Percentiles rank a stretch among this genome's conserved stretches.
Evolutionary conservation across 768 basidiomycete genomes (phyloP).

Genomic region (Amanita fuliginea): DNA sequence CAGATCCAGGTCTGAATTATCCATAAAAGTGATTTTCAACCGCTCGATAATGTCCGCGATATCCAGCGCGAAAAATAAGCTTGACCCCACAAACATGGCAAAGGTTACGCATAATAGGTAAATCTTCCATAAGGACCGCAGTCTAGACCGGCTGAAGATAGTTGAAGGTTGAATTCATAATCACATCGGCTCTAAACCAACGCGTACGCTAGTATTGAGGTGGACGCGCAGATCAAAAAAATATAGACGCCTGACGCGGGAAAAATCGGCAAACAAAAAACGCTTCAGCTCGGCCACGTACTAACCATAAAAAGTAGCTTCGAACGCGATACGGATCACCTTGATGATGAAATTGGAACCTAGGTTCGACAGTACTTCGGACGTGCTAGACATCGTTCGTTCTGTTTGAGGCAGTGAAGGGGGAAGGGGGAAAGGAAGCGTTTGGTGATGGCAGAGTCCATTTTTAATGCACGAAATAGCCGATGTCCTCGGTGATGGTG

Average conservation of each 20-base stretch:
- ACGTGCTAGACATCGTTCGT: neutral
- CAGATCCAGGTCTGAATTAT: slow-evolving; percentile 9
- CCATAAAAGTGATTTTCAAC: slow-evolving; percentile 16
- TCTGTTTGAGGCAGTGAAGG: too few species aligned
- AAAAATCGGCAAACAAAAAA: neutral
- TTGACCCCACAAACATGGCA: slow-evolving; percentile 18
- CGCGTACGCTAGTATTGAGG: slow-evolving; percentile 9
- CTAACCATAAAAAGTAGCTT: slow-evolving; percentile 10
- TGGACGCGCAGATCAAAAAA: slow-evolving; percentile 9
- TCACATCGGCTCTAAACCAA: neutral
- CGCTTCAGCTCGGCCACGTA: neutral
- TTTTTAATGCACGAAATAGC: too few species aligned
- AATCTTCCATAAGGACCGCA: slow-evolving; percentile 9
- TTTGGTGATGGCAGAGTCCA: too few species aligned
- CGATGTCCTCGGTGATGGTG: too few species aligned
- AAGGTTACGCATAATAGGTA: slow-evolving; percentile 14
- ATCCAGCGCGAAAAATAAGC: slow-evolving; percentile 17
- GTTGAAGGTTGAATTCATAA: neutral
- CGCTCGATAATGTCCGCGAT: slow-evolving; percentile 18
- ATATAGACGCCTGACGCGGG: slow-evolving; percentile 8
- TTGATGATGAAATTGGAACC: slow-evolving; percentile 11
- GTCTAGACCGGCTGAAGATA: slow-evolving; percentile 11
- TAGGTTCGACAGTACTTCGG: slow-evolving; percentile 8
- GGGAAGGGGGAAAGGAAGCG: too few species aligned
- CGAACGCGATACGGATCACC: slow-evolving; percentile 9